Conservation (phyloP, 2,329 filamentous ascomycete species). For the Fusarium continuum region DNA sequence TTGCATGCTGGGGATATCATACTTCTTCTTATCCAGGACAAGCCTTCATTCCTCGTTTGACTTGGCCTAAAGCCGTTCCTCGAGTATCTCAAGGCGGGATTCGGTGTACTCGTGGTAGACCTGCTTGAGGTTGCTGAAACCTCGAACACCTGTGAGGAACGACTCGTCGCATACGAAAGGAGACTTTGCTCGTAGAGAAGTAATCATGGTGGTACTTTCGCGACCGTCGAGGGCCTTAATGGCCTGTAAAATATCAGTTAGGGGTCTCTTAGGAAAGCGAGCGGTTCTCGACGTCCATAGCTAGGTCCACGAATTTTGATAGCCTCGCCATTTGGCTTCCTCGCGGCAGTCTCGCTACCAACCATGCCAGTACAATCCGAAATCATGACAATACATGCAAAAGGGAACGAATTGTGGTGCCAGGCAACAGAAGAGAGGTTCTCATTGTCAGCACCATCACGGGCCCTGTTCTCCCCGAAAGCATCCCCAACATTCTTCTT, state of each 20-base stretch:
- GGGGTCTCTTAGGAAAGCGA: too few relatives aligned
- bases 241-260: too few relatives aligned
- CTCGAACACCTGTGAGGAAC: slow-evolving; percentile 66
- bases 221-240: slow-evolving; percentile 64
- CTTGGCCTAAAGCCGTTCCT: slow-evolving; percentile 56
- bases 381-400: slow-evolving; percentile 67
- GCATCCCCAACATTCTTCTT: slow-evolving; percentile 37
- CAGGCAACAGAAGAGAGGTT: slow-evolving; percentile 47
- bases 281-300: too few relatives aligned
- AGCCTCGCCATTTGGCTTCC: slow-evolving; percentile 60
- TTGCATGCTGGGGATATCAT: not conserved
- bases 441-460: slow-evolving; percentile 22
- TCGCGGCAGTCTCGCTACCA: slow-evolving; percentile 70
- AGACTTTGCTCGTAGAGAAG: slow-evolving; percentile 67
- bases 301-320: slow-evolving; percentile 67
- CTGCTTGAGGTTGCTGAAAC: slow-evolving; percentile 64
- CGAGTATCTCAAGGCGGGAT: slow-evolving; percentile 71
- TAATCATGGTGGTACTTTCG: slow-evolving; percentile 73
- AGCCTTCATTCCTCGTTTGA: not conserved
- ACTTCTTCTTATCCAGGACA: slow-evolving; percentile 7
- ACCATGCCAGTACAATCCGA: slow-evolving; percentile 70
- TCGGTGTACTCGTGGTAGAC: slow-evolving; percentile 69
- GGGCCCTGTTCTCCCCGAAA: slow-evolving; percentile 21
- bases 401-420: slow-evolving; percentile 62
- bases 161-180: slow-evolving; percentile 67